These are phyloP conservation scores for Magnusiomyces sp. DNA, from an alignment of 1,139 yeast species.

Conservation along the genomic window DNA sequence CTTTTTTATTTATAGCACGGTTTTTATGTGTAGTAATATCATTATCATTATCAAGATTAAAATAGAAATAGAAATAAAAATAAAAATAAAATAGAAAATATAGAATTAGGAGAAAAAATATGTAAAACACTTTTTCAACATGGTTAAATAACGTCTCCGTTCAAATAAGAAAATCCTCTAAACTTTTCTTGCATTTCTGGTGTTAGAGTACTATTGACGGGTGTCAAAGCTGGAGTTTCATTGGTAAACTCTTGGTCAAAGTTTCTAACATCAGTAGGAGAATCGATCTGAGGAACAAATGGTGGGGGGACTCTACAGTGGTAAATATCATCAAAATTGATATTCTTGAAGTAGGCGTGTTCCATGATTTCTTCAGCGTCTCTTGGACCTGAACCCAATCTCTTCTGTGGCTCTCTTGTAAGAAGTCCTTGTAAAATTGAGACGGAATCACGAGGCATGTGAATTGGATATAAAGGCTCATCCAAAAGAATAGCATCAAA, in stretches of 20 bases:
- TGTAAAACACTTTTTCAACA: background rate
- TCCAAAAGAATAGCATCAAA: conserved; percentile 96
- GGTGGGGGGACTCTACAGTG: conserved; percentile 64
- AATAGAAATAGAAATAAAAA: too few relatives aligned
- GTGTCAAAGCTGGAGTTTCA: conserved; percentile 91
- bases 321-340: conserved; percentile 80
- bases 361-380: conserved; percentile 94
- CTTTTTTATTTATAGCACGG: too few relatives aligned
- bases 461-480: conserved; percentile 95
- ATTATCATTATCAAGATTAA: too few relatives aligned
- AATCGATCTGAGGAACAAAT: conserved; percentile 61
- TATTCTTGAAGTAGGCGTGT: conserved; percentile 86
- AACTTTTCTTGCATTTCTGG: conserved; percentile 91
- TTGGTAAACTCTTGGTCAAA: conserved; percentile 93
- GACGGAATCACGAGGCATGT: conserved; percentile 96
- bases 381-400: conserved; percentile 78
- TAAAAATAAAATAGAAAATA: background rate
- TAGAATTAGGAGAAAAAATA: background rate
- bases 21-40: too few relatives aligned
- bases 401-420: conserved; percentile 75
- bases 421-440: conserved; percentile 83
- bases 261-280: conserved; percentile 86
- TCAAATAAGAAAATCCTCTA: conserved; percentile 89
- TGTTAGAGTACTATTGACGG: conserved; percentile 80
- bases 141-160: conserved; percentile 41